phyloP scores from a whole-genome alignment of 768 basidiomycete genomes.

The Lactarius akahatsu region DNA sequence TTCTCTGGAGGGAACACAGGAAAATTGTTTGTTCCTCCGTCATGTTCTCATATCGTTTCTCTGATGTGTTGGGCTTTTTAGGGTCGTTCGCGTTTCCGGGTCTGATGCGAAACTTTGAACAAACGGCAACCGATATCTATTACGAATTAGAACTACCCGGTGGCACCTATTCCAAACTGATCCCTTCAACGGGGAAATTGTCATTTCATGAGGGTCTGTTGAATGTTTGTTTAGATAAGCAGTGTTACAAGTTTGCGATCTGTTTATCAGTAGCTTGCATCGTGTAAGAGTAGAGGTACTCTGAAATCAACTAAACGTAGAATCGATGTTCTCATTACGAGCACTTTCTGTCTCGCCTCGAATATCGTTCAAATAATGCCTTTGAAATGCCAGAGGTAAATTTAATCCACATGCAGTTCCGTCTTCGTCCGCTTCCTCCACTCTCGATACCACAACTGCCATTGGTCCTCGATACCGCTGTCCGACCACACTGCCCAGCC shows the following conservation, averaged over 20 bases:
- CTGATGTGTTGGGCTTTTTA: slow-evolving; percentile 32
- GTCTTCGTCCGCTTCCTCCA: slow-evolving; percentile 47
- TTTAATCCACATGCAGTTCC: slow-evolving; percentile 13
- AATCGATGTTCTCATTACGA: background rate
- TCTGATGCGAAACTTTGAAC: slow-evolving; percentile 17
- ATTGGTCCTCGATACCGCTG: slow-evolving; percentile 72
- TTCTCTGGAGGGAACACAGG: slow-evolving; percentile 78
- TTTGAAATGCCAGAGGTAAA: background rate
- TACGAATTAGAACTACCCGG: no score
- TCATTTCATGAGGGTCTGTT: no score
- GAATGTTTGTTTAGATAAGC: background rate
- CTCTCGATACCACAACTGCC: slow-evolving; percentile 59
- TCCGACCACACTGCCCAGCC: slow-evolving; percentile 82
- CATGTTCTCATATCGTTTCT: background rate
- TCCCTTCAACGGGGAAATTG: background rate
- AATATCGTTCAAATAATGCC: background rate
- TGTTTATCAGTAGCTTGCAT: background rate
- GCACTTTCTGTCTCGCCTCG: background rate
- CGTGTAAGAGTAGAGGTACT: background rate
- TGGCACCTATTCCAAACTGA: no score
- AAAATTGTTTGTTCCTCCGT: slow-evolving; percentile 52
- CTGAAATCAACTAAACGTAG: background rate
- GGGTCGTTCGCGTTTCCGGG: slow-evolving; percentile 56
- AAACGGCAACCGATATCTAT: background rate
- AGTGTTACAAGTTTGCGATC: background rate